phyloP scores from a whole-genome alignment of 2,329 filamentous ascomycete species.

The Magnaporthiopsis rhizophila region DNA sequence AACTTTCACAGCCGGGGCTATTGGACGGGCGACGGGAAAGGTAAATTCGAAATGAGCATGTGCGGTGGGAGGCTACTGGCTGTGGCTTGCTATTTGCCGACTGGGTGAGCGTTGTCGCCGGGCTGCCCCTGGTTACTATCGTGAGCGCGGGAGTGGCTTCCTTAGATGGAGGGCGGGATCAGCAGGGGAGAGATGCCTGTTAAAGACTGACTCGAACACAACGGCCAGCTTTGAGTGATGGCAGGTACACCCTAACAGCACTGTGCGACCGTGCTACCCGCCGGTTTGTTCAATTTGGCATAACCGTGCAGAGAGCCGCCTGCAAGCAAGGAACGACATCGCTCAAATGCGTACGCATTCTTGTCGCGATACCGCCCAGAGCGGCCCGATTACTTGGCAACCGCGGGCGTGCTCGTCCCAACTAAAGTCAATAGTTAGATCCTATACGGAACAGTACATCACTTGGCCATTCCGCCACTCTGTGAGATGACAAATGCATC shows the following conservation, averaged over 20 bases:
- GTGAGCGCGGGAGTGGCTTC: background rate
- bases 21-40: background rate
- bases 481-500: background rate
- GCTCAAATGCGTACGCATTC: background rate
- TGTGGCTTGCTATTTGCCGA: too few relatives aligned
- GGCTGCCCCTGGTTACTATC: background rate
- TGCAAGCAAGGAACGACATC: background rate
- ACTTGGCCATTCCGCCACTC: too few relatives aligned
- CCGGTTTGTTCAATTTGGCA: background rate
- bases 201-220: background rate
- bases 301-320: background rate
- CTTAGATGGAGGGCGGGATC: background rate
- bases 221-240: background rate
- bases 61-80: too few relatives aligned
- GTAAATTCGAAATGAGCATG: background rate
- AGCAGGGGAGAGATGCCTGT: background rate
- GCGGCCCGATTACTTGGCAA: background rate
- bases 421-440: background rate
- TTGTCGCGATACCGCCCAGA: background rate
- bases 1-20: background rate
- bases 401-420: background rate
- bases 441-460: background rate
- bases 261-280: background rate
- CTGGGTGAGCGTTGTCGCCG: background rate
- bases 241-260: background rate